phyloP scores from a whole-genome alignment of 768 basidiomycete genomes.

The Suillus fuscotomentosus region DNA sequence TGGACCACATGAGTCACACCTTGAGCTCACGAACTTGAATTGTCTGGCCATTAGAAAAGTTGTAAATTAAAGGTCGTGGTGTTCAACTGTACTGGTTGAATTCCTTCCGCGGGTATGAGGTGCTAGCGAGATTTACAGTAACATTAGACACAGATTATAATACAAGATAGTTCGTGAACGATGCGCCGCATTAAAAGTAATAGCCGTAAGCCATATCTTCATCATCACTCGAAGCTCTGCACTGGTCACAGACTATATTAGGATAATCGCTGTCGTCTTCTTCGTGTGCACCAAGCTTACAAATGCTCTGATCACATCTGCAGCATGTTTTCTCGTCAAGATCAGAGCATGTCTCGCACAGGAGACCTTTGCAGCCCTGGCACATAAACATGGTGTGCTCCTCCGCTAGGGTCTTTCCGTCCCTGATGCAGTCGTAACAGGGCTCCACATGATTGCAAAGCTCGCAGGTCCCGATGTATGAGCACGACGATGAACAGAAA shows the following conservation, averaged over 20 bases:
- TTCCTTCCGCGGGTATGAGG: neutral
- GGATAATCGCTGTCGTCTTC: neutral
- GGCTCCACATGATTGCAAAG: neutral
- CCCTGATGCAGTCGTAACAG: slow-evolving; percentile 5
- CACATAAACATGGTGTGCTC: neutral
- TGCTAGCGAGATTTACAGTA: neutral
- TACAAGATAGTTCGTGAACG: neutral
- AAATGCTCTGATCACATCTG: neutral
- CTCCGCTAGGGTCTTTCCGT: neutral
- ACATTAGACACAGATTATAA: neutral
- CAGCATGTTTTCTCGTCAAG: neutral
- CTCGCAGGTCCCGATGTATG: neutral
- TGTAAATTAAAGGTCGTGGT: no score
- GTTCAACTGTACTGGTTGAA: neutral
- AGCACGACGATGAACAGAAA: slow-evolving; percentile 1
- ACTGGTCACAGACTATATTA: neutral
- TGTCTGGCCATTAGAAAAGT: neutral
- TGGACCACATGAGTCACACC: neutral
- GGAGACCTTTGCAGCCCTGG: neutral
- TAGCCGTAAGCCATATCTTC: neutral
- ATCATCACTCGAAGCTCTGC: neutral
- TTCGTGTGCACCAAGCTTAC: neutral
- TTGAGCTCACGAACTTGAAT: neutral
- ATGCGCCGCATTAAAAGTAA: neutral
- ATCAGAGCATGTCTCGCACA: neutral